Percentiles rank a stretch among this genome's conserved stretches.
Conservation (phyloP, 2,329 filamentous ascomycete genomes). For the Trichoderma atrobrunneum region DNA sequence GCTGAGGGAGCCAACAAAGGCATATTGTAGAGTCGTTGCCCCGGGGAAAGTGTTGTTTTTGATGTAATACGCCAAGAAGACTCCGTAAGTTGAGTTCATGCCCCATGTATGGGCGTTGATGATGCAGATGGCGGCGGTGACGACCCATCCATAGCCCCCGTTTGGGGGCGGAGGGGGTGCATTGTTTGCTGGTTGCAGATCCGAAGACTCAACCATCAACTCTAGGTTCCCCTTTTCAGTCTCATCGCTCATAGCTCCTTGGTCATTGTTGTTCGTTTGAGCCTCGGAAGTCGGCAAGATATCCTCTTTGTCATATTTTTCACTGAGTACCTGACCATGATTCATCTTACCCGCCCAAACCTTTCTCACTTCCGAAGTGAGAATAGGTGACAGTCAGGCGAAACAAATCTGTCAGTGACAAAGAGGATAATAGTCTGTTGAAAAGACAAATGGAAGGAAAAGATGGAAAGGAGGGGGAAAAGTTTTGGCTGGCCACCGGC, state of each 20-base stretch:
- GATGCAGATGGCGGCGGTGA: slow-evolving; percentile 38
- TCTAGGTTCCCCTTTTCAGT: background rate
- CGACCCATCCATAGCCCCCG: slow-evolving; percentile 57
- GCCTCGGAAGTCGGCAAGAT: background rate
- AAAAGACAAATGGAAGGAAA: background rate
- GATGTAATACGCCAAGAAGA: slow-evolving; percentile 58
- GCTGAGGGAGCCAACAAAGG: slow-evolving; percentile 63
- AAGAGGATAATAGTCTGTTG: background rate
- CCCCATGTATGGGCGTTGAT: slow-evolving; percentile 75
- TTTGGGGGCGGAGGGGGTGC: slow-evolving; percentile 45
- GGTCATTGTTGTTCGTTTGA: background rate
- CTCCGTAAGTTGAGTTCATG: slow-evolving; percentile 53
- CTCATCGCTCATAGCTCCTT: background rate
- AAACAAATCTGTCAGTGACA: background rate
- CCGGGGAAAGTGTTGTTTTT: slow-evolving; percentile 59
- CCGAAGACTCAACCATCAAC: background rate
- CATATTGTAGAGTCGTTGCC: slow-evolving; percentile 64
- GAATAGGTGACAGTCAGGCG: background rate
- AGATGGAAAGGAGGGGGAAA: background rate
- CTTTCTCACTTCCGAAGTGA: background rate
- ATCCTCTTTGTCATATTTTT: background rate
- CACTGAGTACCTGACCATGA: background rate
- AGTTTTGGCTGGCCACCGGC: background rate
- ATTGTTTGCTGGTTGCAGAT: background rate
- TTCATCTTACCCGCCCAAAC: background rate